Percentiles rank a stretch among this genome's conserved stretches.
Evolutionary conservation across 306 rosid genomes (phyloP).

Genomic region (Pachyrhizus erosus): DNA sequence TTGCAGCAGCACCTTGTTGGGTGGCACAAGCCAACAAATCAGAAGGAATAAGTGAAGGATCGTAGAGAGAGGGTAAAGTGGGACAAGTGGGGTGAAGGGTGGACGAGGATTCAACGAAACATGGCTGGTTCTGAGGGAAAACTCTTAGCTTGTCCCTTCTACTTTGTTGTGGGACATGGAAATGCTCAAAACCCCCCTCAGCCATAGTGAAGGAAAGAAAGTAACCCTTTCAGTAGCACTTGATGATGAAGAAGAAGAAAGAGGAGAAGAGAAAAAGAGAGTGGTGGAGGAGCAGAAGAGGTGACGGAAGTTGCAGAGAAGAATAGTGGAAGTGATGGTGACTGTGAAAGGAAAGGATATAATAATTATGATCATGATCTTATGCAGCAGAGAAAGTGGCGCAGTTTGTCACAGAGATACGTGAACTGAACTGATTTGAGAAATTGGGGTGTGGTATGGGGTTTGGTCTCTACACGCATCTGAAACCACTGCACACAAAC

Average conservation of each 20-base stretch:
- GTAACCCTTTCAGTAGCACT: not conserved
- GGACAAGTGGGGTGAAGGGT: slow-evolving; percentile 5
- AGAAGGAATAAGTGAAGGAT: slow-evolving; percentile 64
- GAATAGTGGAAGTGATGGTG: slow-evolving; percentile 48
- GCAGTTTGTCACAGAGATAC: slow-evolving; percentile 49
- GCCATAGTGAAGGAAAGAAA: slow-evolving; percentile 56
- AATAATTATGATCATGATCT: slow-evolving; percentile 44
- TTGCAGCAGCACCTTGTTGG: slow-evolving; percentile 1
- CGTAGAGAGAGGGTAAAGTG: slow-evolving; percentile 54
- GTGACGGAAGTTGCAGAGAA: slow-evolving; percentile 30
- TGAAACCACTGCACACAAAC: slow-evolving; percentile 37
- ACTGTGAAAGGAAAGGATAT: slow-evolving; percentile 53
- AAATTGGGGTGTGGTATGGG: slow-evolving; percentile 33
- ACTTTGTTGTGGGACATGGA: slow-evolving; percentile 92
- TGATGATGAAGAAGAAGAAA: not conserved
- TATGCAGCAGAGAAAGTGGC: slow-evolving; percentile 40
- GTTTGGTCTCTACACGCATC: slow-evolving; percentile 41
- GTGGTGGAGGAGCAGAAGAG: not conserved
- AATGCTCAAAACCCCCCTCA: slow-evolving; percentile 87
- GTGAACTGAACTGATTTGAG: slow-evolving; percentile 37
- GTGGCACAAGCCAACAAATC: slow-evolving; percentile 45
- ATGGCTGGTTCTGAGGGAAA: slow-evolving; percentile 42
- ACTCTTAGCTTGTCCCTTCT: slow-evolving; percentile 88
- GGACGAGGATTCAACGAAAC: slow-evolving; percentile 28
- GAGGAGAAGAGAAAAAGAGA: slow-evolving; percentile 28